Evolutionary conservation across 2,329 filamentous ascomycete species (phyloP).

Genomic region (Colletotrichum gigasporum): DNA sequence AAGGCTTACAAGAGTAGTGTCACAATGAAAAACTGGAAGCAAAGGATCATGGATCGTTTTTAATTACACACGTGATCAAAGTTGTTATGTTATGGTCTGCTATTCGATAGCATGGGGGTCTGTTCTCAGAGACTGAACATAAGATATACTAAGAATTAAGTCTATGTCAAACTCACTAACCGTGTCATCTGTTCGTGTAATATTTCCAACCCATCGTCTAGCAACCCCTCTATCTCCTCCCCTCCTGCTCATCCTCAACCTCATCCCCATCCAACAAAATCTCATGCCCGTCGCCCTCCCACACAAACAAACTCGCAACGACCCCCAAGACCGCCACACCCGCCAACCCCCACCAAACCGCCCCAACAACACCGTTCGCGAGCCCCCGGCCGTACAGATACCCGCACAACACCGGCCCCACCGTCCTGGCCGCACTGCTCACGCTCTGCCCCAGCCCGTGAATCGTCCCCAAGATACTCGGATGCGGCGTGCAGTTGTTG

Average conservation of each 20-base stretch:
- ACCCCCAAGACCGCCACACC: slow-evolving; percentile 58
- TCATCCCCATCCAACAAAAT: slow-evolving; percentile 71
- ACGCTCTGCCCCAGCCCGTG: slow-evolving; percentile 67
- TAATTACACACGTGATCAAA: too few relatives aligned
- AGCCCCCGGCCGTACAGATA: slow-evolving; percentile 69
- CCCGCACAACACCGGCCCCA: slow-evolving; percentile 69
- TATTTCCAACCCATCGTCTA: too few relatives aligned
- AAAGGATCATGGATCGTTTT: too few relatives aligned
- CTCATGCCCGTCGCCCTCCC: slow-evolving; percentile 72
- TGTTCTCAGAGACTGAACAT: too few relatives aligned
- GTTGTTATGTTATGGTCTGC: too few relatives aligned
- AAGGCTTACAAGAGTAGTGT: too few relatives aligned
- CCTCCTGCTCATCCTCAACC: slow-evolving; percentile 41
- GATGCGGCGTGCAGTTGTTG: slow-evolving; percentile 59
- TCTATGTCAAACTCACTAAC: too few relatives aligned
- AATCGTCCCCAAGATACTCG: slow-evolving; percentile 55
- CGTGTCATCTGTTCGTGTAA: too few relatives aligned
- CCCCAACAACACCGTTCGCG: slow-evolving; percentile 64
- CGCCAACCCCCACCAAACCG: slow-evolving; percentile 66
- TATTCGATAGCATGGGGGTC: too few relatives aligned
- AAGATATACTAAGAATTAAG: too few relatives aligned
- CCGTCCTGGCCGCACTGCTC: slow-evolving; percentile 65
- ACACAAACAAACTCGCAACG: slow-evolving; percentile 63
- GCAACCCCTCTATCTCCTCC: not conserved
- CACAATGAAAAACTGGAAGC: too few relatives aligned